A percentile compares a stretch with the other conserved stretches of the same genome.
Evolutionary conservation across 345 rosid species (phyloP).

Genomic region (Gossypium stocksii): DNA sequence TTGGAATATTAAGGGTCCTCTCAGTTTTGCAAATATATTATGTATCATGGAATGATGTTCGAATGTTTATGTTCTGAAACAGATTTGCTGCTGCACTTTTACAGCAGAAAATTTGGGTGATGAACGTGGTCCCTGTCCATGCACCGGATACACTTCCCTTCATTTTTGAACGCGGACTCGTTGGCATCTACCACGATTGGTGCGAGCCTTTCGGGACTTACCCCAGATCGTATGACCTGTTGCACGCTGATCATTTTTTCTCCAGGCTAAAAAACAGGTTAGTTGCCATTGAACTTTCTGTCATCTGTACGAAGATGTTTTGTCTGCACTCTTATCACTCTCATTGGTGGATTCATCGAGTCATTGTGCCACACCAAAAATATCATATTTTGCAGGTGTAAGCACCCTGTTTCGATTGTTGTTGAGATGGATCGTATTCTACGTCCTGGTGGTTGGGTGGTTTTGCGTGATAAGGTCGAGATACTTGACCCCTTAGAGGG

Average conservation of each 20-base stretch:
- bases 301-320: neutral
- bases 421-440: conserved; percentile 86
- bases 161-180: conserved; percentile 74
- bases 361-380: neutral
- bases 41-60: neutral
- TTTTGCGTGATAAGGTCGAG: conserved; percentile 77
- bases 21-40: neutral
- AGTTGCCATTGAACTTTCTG: neutral
- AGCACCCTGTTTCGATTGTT: conserved; percentile 69
- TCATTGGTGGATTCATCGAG: neutral
- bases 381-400: conserved; percentile 49
- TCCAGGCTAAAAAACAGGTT: conserved; percentile 93
- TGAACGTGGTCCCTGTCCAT: conserved; percentile 85
- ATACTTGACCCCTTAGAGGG: conserved; percentile 69
- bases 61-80: conserved; percentile 20
- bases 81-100: conserved; percentile 88
- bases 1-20: conserved; percentile 3
- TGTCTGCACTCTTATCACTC: neutral
- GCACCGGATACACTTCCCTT: conserved; percentile 91
- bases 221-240: conserved; percentile 93
- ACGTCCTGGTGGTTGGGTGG: conserved; percentile 90
- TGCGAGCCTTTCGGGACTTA: conserved; percentile 86
- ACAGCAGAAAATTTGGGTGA: conserved; percentile 80
- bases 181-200: conserved; percentile 94
- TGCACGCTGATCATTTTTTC: conserved; percentile 93